Percentiles rank a stretch among this genome's conserved stretches.
Conservation (phyloP, 306 rosid genomes). For the Fragaria iinumae region DNA sequence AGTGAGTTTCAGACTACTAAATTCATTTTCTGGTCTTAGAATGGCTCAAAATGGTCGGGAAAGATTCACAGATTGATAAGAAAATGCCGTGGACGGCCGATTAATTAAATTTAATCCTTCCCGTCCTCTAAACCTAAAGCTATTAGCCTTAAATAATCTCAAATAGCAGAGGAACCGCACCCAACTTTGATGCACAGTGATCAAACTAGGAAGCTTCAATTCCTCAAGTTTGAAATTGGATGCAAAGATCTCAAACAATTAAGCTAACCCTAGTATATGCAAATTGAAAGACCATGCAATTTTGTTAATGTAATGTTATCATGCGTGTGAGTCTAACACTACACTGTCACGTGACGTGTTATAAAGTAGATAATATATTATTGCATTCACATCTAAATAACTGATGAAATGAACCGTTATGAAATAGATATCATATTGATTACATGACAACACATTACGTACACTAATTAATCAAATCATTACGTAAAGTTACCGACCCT, state of each 20-base stretch:
- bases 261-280: neutral
- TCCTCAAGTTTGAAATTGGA: no score
- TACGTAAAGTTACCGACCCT: neutral
- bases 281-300: neutral
- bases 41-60: constrained; percentile 1
- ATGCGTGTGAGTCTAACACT: accelerated
- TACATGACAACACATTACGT: neutral
- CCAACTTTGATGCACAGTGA: no score
- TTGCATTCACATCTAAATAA: neutral
- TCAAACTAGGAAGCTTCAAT: no score
- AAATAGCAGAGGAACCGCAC: no score
- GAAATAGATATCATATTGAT: neutral
- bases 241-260: no score
- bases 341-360: no score
- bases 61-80: neutral
- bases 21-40: neutral
- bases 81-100: neutral
- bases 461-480: neutral
- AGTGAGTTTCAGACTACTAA: neutral
- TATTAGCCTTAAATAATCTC: neutral
- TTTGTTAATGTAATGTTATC: neutral
- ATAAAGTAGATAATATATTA: no score
- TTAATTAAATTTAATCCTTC: neutral
- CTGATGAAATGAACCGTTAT: neutral
- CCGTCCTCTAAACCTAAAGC: neutral